These are phyloP conservation scores for Ormosia emarginata DNA, from an alignment of 306 rosid species.

Conservation along the genomic window DNA sequence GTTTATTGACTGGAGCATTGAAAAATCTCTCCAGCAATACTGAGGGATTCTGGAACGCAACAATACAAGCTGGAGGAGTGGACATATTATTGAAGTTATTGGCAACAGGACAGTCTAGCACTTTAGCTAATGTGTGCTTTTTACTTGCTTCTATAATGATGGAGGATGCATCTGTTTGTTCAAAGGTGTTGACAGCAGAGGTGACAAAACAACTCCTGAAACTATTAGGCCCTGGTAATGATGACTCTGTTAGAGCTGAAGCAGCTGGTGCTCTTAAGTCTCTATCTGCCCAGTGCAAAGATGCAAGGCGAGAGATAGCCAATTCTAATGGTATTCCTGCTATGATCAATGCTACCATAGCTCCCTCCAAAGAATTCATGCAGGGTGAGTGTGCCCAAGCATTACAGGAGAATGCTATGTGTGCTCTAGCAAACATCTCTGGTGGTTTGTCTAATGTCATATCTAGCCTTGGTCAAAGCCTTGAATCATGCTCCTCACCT, in stretches of 20 bases:
- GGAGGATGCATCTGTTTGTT: constrained; percentile 90
- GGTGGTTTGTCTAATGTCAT: constrained; percentile 96
- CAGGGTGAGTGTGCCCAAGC: constrained; percentile 99
- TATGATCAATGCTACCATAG: constrained; percentile 95
- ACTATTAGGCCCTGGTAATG: constrained; percentile 90
- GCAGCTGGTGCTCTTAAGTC: constrained; percentile 97
- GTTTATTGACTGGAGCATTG: constrained; percentile 90
- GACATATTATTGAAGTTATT: constrained; percentile 80
- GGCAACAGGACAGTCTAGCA: constrained; percentile 68
- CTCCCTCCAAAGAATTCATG: constrained; percentile 99
- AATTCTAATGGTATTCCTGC: constrained; percentile 89
- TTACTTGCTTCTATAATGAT: constrained; percentile 86
- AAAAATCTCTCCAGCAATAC: constrained; percentile 86
- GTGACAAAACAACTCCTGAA: constrained; percentile 87
- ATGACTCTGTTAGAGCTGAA: constrained; percentile 92
- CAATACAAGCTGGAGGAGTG: constrained; percentile 88
- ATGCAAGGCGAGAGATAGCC: constrained; percentile 91
- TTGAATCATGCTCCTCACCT: constrained; percentile 86
- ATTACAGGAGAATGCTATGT: constrained; percentile 97
- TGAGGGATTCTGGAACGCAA: constrained; percentile 95
- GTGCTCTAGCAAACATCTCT: constrained; percentile 97
- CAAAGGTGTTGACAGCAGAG: constrained; percentile 75
- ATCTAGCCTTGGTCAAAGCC: constrained; percentile 98
- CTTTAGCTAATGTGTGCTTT: constrained; percentile 89
- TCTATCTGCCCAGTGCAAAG: constrained; percentile 92